These are phyloP conservation scores for Exophiala spinifera DNA, from an alignment of 2,329 filamentous ascomycete species.

Conservation along the genomic window DNA sequence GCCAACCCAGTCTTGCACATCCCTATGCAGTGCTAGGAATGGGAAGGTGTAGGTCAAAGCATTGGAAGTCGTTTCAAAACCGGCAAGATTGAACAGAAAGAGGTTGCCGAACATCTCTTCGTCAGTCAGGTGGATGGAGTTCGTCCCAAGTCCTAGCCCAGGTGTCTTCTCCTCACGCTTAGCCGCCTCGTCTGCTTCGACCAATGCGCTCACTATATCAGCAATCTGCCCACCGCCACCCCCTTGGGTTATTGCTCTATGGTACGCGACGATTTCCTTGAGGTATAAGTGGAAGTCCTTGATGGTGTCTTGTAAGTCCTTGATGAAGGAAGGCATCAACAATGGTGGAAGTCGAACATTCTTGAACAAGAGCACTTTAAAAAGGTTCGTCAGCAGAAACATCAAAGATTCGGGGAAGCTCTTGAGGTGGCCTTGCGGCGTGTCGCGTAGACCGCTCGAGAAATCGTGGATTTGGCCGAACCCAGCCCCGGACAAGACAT, in stretches of 20 bases:
- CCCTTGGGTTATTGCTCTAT: slow-evolving; percentile 3
- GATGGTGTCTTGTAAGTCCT: slow-evolving; percentile 14
- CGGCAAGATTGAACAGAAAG: slow-evolving; percentile 50
- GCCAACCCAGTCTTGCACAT: slow-evolving; percentile 46
- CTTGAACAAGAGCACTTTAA: slow-evolving; percentile 17
- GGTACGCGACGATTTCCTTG: slow-evolving; percentile 20
- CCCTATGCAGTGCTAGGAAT: slow-evolving; percentile 44
- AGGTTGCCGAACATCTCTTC: slow-evolving; percentile 50
- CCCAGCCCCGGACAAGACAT: slow-evolving; percentile 27
- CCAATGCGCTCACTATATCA: slow-evolving; percentile 23
- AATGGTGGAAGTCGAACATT: slow-evolving; percentile 6
- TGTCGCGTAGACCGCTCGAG: slow-evolving; percentile 1
- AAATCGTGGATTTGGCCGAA: slow-evolving; percentile 27
- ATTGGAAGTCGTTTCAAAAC: slow-evolving; percentile 51
- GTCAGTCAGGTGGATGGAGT: slow-evolving; percentile 33
- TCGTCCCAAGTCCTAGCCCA: slow-evolving; percentile 31
- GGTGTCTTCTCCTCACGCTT: slow-evolving; percentile 40
- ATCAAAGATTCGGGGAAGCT: slow-evolving; percentile 25
- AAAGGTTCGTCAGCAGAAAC: slow-evolving; percentile 21
- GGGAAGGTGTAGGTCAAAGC: slow-evolving; percentile 43
- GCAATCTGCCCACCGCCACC: slow-evolving; percentile 7
- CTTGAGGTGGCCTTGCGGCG: slow-evolving; percentile 19
- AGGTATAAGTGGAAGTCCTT: slow-evolving; percentile 25
- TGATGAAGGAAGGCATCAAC: slow-evolving; percentile 16
- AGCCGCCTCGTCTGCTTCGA: slow-evolving; percentile 25